Evolutionary conservation across 352 stramenopile species (phyloP).

Genomic region (Phytophthora ramorum): DNA sequence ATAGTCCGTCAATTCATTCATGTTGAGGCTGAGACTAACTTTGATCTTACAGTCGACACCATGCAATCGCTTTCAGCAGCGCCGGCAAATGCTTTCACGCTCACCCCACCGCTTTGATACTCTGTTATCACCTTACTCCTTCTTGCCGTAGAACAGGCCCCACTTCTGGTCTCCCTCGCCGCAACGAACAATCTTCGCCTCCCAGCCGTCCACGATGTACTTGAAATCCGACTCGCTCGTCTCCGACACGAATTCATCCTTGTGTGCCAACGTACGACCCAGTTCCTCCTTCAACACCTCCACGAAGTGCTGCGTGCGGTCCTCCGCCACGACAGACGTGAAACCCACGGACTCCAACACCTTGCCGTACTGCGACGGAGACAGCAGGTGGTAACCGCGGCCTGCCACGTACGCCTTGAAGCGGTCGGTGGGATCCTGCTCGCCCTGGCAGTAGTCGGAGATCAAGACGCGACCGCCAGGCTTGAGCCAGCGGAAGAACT

Average conservation of each 20-base stretch:
- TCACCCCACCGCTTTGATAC: too few relatives aligned
- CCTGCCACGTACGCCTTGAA: constrained; percentile 69
- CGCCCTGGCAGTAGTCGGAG: constrained; percentile 75
- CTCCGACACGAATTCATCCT: constrained; percentile 72
- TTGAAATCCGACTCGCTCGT: constrained; percentile 73
- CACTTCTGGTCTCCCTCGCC: constrained; percentile 78
- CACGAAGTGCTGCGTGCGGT: constrained; percentile 76
- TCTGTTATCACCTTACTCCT: constrained; percentile 33
- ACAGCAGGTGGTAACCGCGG: constrained; percentile 74
- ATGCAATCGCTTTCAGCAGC: too few relatives aligned
- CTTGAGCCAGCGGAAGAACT: constrained; percentile 77
- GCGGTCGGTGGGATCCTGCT: constrained; percentile 52
- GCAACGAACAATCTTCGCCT: constrained; percentile 72
- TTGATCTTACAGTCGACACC: too few relatives aligned
- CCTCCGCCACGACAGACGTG: constrained; percentile 57
- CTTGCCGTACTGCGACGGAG: constrained; percentile 62
- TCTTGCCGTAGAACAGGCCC: constrained; percentile 75
- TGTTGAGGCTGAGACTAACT: too few relatives aligned
- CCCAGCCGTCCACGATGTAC: constrained; percentile 75
- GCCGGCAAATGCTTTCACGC: too few relatives aligned
- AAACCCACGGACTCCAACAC: constrained; percentile 64
- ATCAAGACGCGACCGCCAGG: constrained; percentile 68
- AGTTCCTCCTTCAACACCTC: constrained; percentile 71
- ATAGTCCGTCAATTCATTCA: too few relatives aligned
- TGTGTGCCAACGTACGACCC: constrained; percentile 56